Percentiles rank a stretch among this genome's conserved stretches.
Evolutionary conservation across 1,139 yeast genomes (phyloP).

Genomic region (Yamadazyma diospyri): DNA sequence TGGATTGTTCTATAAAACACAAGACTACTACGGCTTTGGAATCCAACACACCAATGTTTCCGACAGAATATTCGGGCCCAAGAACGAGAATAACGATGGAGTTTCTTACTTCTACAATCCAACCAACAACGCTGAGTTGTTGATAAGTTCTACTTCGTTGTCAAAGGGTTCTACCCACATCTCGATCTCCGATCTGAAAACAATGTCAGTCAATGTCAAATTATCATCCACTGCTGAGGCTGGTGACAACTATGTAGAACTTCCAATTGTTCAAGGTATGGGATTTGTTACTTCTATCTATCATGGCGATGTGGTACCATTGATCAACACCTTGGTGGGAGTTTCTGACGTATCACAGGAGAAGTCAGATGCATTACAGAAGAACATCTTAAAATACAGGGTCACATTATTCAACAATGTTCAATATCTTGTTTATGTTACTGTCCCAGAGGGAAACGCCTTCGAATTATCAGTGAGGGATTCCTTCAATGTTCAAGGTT

Average conservation of each 20-base stretch:
- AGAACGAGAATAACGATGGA: slow-evolving; percentile 24
- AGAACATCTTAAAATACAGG: slow-evolving; percentile 60
- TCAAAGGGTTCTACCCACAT: slow-evolving; percentile 28
- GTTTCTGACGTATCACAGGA: slow-evolving; percentile 45
- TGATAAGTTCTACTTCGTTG: slow-evolving; percentile 55
- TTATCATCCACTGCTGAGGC: slow-evolving; percentile 30
- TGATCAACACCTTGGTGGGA: slow-evolving; percentile 53
- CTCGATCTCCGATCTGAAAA: slow-evolving; percentile 47
- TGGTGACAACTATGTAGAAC: slow-evolving; percentile 29
- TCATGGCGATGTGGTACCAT: slow-evolving; percentile 51
- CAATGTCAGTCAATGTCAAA: slow-evolving; percentile 53
- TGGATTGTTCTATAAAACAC: slow-evolving; percentile 58
- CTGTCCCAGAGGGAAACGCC: slow-evolving; percentile 36
- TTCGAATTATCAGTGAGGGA: slow-evolving; percentile 36
- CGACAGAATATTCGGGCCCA: slow-evolving; percentile 67
- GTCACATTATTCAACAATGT: slow-evolving; percentile 49
- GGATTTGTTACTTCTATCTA: slow-evolving; percentile 72
- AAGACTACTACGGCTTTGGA: slow-evolving; percentile 55
- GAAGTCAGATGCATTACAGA: slow-evolving; percentile 34
- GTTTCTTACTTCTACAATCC: slow-evolving; percentile 53
- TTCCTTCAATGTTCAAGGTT: slow-evolving; percentile 39
- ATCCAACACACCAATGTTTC: slow-evolving; percentile 59
- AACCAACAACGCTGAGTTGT: slow-evolving; percentile 45
- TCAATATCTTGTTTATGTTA: slow-evolving; percentile 58
- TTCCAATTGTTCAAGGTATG: slow-evolving; percentile 66